These are phyloP conservation scores for Scalesia atractyloides DNA, from an alignment of 129 eudicot species.

Conservation along the genomic window DNA sequence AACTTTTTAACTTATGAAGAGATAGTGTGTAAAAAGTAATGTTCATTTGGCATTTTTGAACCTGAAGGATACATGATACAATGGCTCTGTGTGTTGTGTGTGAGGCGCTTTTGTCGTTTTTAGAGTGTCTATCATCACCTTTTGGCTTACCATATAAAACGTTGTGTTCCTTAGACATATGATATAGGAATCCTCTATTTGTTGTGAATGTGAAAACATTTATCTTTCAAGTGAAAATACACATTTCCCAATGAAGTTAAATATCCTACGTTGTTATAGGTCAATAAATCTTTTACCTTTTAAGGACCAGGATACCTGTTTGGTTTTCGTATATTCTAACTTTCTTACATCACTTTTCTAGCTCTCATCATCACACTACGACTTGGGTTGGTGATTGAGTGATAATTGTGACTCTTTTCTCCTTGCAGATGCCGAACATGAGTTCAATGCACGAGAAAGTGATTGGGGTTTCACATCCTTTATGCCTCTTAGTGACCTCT, in stretches of 20 bases:
- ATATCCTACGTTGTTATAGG: neutral
- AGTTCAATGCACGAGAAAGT: conserved; percentile 80
- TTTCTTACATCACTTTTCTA: conserved; percentile 1
- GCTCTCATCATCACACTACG: conserved; percentile 20
- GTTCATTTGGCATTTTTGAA: too few species aligned
- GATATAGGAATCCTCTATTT: neutral
- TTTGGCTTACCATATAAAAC: neutral
- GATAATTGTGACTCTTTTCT: conserved; percentile 26
- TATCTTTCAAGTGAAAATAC: neutral
- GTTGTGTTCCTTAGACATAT: neutral
- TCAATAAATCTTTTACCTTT: conserved; percentile 1
- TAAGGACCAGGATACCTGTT: neutral
- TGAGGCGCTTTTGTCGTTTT: too few species aligned
- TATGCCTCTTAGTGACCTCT: conserved; percentile 87
- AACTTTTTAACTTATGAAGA: too few species aligned
- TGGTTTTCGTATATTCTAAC: neutral
- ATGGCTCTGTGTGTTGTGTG: neutral
- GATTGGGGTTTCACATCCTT: conserved; percentile 98
- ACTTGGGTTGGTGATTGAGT: neutral
- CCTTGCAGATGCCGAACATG: conserved; percentile 81
- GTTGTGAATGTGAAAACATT: neutral
- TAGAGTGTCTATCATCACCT: too few species aligned
- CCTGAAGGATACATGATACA: neutral
- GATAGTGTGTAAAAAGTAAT: too few species aligned
- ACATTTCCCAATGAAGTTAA: neutral